A percentile compares a stretch with the other conserved stretches of the same genome.
These are phyloP conservation scores for Cylindrotheca fusiformis DNA, from an alignment of 108 stramenopile species.

Conservation along the genomic window DNA sequence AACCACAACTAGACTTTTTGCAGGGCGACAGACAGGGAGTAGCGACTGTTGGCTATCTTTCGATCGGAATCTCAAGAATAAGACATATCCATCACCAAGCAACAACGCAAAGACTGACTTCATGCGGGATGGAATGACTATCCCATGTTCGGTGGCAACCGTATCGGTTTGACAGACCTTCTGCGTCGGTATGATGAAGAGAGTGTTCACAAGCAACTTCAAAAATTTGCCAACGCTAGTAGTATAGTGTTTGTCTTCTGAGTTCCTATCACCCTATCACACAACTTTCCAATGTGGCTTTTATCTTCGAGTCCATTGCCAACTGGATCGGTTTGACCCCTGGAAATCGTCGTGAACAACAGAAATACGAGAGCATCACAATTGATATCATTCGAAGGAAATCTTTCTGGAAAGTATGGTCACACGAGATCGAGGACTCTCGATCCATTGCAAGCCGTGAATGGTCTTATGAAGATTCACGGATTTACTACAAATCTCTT, in stretches of 20 bases:
- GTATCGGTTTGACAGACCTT: slow-evolving; percentile 1
- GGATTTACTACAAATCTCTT: slow-evolving; percentile 1
- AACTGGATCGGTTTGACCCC: slow-evolving; percentile 2
- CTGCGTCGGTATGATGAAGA: background rate
- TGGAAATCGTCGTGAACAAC: background rate
- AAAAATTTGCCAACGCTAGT: background rate
- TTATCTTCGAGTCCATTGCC: background rate
- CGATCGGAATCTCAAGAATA: too few relatives aligned
- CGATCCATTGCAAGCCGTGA: background rate
- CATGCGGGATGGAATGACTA: background rate
- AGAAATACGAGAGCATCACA: background rate
- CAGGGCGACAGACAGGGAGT: too few relatives aligned
- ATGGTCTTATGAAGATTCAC: background rate
- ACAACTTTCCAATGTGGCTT: too few relatives aligned
- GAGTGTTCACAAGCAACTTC: background rate
- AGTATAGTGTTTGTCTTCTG: background rate
- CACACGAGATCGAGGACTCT: background rate
- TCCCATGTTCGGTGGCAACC: slow-evolving; percentile 1
- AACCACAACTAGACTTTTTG: too few relatives aligned
- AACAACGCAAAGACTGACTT: background rate
- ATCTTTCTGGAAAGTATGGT: background rate
- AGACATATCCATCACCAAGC: too few relatives aligned
- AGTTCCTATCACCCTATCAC: background rate
- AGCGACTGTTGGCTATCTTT: too few relatives aligned
- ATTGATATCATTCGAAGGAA: background rate